Evolutionary conservation across 1,284 basidiomycete genomes (phyloP), one percentile per base, ranked within the genome.

Genomic region (Tremellales sp.): DNA sequence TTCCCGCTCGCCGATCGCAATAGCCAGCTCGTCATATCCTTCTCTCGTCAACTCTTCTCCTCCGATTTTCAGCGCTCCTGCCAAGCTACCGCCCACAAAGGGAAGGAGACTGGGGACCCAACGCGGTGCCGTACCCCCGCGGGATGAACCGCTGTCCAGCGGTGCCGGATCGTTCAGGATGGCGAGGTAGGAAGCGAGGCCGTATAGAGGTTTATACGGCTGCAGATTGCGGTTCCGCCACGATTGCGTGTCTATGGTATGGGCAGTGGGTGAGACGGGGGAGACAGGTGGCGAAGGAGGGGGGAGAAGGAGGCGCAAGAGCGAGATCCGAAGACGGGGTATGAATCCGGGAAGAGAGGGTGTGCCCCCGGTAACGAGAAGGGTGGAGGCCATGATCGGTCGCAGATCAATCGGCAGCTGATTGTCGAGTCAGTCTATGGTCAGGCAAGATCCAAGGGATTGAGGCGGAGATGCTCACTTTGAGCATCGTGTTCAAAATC

Each of bases 11-110:
- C 53, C 33, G 7, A 53, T 55, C 8, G 59, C 56, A 14, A 52
- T 45, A 4, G 73, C 68, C 5, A 66, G 60, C 14, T 75, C 65
- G 32, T 74, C 66, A 50, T 78, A 93, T 55, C 81, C 82, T 66
- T 93, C 91, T 39, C 88, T 77, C 31, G 82, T 63, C 10, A 94
- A 78, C 63, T 93, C 90, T 4, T 78, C 78, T 2, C 86, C 88
- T 1, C 87, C 85, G 0, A 84, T 88, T 71, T 94, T 93, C 43
- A 95, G 75, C 10, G 86, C 76, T 0, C 92, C 93, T 3, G 90
- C 87, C 13, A 97, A 71, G 28, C 87, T 91, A 0, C 88, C 92
- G 3, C 92, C 92, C n/a, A 97, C 82, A 91, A 92, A 97, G 0
- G 85, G 79, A 69, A 92, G 77, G 28, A 82, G 77, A 1, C 82